Evolutionary conservation across 2,329 filamentous ascomycete species (phyloP), one percentile per base, ranked within the genome.

Genomic region (Phaeomoniella chlamydospora): DNA sequence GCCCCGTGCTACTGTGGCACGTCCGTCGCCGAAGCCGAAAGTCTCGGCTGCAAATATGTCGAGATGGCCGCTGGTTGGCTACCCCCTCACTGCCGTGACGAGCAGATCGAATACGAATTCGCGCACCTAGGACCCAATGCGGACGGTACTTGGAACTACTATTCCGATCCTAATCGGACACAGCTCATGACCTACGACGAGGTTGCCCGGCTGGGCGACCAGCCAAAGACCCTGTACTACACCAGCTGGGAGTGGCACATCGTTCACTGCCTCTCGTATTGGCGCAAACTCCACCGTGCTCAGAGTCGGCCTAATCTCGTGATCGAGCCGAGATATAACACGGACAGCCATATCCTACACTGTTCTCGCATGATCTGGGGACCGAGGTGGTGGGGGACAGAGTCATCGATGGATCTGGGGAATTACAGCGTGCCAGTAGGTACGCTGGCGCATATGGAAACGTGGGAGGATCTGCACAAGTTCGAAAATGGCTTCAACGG

Each of bases 1-100:
- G 30, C 17, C 5, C 17, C 30, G 14, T 32, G 30, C 13, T 32
- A n/a, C 5, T 32, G 30, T 32, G 30, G 30, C 10, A 32, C 14
- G 10, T 32, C 30, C 13, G 17, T 32, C 17, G 30, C 30, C 13
- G 30, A 32, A 32, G 30, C 30, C 30, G 17, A 32, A 32, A 14
- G 13, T 14, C 5, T 32, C 5, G 30, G 30, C 14, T 32, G 30
- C 13, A 32, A 15, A 32, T 32, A 6, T 32, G 30, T 14, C 17
- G 30, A n/a, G 10, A n/a, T 32, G 13, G 30, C 30, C 13, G 14
- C 30, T 14, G 30, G 13, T 32, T 32, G 30, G 30, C 30, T 32
- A 10, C 30, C 30, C 17, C 30, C 30, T 32, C 13, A n/a, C 13
- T 32, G 30, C 13, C 14, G 14, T 15, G 30, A 32, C 13, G 13